Evolutionary conservation across 495 filamentous ascomycete species (phyloP).

Genomic region (Hypoxylon subgilvum): DNA sequence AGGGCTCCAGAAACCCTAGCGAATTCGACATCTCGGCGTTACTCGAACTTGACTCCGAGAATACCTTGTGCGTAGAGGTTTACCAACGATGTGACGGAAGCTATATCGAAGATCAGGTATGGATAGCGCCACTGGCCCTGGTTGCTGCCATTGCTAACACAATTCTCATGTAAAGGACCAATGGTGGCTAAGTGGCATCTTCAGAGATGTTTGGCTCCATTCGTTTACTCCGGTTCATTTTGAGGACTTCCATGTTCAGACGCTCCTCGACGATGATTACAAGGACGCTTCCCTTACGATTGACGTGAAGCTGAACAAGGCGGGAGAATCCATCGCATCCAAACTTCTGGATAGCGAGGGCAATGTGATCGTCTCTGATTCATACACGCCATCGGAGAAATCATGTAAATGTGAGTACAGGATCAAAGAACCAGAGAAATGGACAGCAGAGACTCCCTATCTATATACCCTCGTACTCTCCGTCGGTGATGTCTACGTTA

Average conservation of each 20-base stretch:
- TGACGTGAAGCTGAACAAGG: constrained; percentile 48
- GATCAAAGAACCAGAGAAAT: constrained; percentile 60
- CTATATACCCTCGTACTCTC: constrained; percentile 60
- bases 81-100: constrained; percentile 71
- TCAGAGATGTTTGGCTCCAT: constrained; percentile 70
- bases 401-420: constrained; percentile 36
- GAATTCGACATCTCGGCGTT: constrained; percentile 68
- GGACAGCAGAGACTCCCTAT: constrained; percentile 73
- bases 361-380: constrained; percentile 28
- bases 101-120: constrained; percentile 70
- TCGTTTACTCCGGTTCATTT: constrained; percentile 64
- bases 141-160: background rate
- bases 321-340: constrained; percentile 34
- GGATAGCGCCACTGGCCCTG: background rate
- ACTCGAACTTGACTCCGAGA: constrained; percentile 51
- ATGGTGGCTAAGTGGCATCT: constrained; percentile 70
- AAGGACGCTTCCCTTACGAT: constrained; percentile 60
- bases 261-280: constrained; percentile 63
- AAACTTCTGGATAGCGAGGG: constrained; percentile 46
- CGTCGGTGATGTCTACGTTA: constrained; percentile 46
- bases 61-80: constrained; percentile 66
- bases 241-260: constrained; percentile 64
- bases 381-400: constrained; percentile 16
- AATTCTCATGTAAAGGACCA: constrained; percentile 45
- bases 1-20: constrained; percentile 69